Percentiles rank a stretch among this genome's conserved stretches.
phyloP scores from a whole-genome alignment of 1,139 yeast genomes.

The Blastobotrys proliferans region DNA sequence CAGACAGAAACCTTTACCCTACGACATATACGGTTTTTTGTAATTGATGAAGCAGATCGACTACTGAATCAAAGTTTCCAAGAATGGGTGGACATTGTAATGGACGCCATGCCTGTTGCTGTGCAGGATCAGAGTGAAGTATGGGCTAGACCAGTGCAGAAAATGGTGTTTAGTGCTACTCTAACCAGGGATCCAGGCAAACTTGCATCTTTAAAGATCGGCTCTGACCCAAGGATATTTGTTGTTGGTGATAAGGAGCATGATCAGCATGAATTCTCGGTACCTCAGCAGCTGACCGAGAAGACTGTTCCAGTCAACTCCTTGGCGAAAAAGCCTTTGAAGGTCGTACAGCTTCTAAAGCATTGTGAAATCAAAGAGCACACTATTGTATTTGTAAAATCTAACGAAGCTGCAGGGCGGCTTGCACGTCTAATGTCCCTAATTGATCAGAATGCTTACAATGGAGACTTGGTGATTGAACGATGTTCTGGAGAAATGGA shows the following conservation, averaged over 20 bases:
- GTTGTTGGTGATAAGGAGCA: slow-evolving; percentile 46
- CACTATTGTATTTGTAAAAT: slow-evolving; percentile 69
- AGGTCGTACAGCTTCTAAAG: slow-evolving; percentile 53
- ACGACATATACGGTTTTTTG: slow-evolving; percentile 57
- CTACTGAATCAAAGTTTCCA: slow-evolving; percentile 86
- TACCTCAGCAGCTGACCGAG: slow-evolving; percentile 39
- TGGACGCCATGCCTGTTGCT: slow-evolving; percentile 39
- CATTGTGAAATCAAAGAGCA: slow-evolving; percentile 27
- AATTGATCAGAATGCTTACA: slow-evolving; percentile 36
- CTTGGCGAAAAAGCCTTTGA: slow-evolving; percentile 61
- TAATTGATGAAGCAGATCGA: slow-evolving; percentile 94
- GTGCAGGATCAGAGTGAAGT: slow-evolving; percentile 13
- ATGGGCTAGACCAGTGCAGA: slow-evolving; percentile 40
- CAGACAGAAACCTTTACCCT: slow-evolving; percentile 38
- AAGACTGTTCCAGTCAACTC: slow-evolving; percentile 28
- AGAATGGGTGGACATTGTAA: slow-evolving; percentile 80
- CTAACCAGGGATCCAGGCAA: slow-evolving; percentile 90
- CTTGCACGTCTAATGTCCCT: slow-evolving; percentile 57
- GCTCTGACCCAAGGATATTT: slow-evolving; percentile 63
- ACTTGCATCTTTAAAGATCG: slow-evolving; percentile 63
- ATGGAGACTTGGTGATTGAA: slow-evolving; percentile 23
- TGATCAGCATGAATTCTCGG: slow-evolving; percentile 47
- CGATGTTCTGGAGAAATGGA: slow-evolving; percentile 39
- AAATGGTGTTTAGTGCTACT: slow-evolving; percentile 88
- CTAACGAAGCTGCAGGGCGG: slow-evolving; percentile 82